A percentile compares a stretch with the other conserved stretches of the same genome.
Evolutionary conservation across 2,329 filamentous ascomycete species (phyloP).

Genomic region (Sporothrix dimorphospora): DNA sequence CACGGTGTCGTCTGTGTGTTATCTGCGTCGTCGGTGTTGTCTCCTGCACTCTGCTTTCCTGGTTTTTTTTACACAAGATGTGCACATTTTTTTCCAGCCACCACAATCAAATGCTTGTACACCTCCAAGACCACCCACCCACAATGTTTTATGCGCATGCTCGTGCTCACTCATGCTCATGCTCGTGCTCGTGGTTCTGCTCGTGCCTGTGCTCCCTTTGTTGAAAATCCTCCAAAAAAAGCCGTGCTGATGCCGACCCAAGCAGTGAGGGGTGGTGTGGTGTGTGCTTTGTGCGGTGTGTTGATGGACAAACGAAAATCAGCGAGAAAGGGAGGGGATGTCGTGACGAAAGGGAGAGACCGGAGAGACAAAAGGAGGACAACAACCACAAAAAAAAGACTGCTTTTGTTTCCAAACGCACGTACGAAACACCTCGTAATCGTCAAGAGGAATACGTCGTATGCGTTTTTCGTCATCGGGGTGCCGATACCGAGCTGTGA

Average conservation of each 20-base stretch:
- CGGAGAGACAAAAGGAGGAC: neutral
- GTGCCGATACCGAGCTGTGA: neutral
- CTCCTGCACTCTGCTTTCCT: neutral
- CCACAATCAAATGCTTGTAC: too few species aligned
- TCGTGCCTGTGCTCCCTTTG: neutral
- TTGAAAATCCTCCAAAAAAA: neutral
- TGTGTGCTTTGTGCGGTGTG: neutral
- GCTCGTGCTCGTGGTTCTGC: neutral
- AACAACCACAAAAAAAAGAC: neutral
- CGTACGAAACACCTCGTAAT: neutral
- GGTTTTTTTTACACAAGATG: constrained; percentile 7
- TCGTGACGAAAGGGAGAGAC: neutral
- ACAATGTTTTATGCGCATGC: neutral
- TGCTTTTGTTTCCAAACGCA: neutral
- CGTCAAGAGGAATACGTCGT: neutral
- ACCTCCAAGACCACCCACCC: too few species aligned
- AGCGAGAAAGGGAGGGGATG: neutral
- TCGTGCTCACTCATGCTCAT: constrained; percentile 4
- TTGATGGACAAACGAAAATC: neutral
- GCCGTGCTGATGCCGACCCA: neutral
- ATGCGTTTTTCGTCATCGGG: neutral
- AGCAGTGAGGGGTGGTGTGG: neutral
- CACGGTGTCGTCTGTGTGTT: neutral
- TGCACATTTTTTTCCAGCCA: too few species aligned
- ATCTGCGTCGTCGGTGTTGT: neutral